Percentiles rank a stretch among this genome's conserved stretches.
Conservation (phyloP, 139 green algal genomes). For the Picochlorum sp. region DNA sequence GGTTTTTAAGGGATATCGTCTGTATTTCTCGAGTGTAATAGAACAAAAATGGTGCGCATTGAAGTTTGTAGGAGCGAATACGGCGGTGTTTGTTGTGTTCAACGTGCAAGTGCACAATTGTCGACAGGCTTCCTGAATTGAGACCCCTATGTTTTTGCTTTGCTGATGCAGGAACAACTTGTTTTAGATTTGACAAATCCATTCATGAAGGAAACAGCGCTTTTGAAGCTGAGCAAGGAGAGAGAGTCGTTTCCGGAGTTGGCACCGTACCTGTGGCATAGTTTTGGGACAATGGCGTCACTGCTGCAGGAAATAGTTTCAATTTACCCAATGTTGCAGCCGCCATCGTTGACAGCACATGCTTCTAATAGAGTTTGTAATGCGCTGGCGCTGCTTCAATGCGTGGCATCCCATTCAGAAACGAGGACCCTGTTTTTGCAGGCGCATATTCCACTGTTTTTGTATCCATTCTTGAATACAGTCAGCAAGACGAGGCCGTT, state of each 20-base stretch:
- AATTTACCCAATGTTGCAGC: slow-evolving; percentile 92
- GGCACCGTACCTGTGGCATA: slow-evolving; percentile 93
- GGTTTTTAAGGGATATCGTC: too few species aligned
- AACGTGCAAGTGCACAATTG: neutral
- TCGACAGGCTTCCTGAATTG: neutral
- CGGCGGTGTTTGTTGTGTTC: neutral
- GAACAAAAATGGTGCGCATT: too few species aligned
- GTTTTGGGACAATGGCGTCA: slow-evolving; percentile 86
- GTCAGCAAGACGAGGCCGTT: slow-evolving; percentile 93
- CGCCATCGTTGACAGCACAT: slow-evolving; percentile 83
- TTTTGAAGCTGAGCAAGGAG: slow-evolving; percentile 96
- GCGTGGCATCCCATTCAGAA: slow-evolving; percentile 90
- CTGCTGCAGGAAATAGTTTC: slow-evolving; percentile 96
- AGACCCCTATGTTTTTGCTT: too few species aligned
- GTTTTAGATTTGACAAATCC: slow-evolving; percentile 69
- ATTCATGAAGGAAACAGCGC: slow-evolving; percentile 72
- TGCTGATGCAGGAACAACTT: slow-evolving; percentile 40
- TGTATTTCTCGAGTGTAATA: too few species aligned
- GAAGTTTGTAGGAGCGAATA: neutral
- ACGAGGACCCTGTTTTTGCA: slow-evolving; percentile 88
- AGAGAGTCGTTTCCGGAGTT: slow-evolving; percentile 92
- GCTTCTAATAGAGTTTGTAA: slow-evolving; percentile 98
- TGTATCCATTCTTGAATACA: slow-evolving; percentile 99
- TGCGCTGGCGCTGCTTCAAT: slow-evolving; percentile 93
- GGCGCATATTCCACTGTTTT: slow-evolving; percentile 95